Evolutionary conservation across 768 basidiomycete species (phyloP), one percentile per base, ranked within the genome.

Genomic region (Trametes sanguinea): DNA sequence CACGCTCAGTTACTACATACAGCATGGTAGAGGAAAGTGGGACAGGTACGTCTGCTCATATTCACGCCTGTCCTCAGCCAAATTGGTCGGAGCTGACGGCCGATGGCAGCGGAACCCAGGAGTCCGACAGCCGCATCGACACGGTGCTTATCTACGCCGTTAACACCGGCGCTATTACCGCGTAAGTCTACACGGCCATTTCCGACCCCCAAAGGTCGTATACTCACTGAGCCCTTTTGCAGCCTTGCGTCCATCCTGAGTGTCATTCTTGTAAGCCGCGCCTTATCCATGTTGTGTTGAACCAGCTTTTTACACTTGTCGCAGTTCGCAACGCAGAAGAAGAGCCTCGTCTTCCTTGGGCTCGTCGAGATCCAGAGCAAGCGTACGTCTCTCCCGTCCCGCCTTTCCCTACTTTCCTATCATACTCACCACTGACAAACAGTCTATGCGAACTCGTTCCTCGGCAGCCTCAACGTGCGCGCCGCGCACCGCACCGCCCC

Each of bases 361-460:
- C 55, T 57, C 37, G 55, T 57, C 14, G 55, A 57, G 46, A 57
- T 57, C n/a, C 55, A 57, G 46, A 57, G 55, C 45, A 57, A 51
- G 39, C 57, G 47, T 50, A 37, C 39, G 57, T 46, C 4, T 22
- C 45, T 13, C 6, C 35, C 11, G 30, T 35, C 10, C 30, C 9
- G 6, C 54, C 9, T 32, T 33, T 16, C 51, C 1, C 27, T 16
- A 14, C 4, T 22, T 17, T 16, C 8, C 14, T n/a, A 4, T 22
- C 45, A 7, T 6, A 13, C 11, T 4, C 35, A 3, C 27, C 22
- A 6, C 50, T 45, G 17, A 3, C 2, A 4, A 11, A 6, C 50
- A 59, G 57, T 59, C 5, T 59, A 59, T 42, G 48, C 57, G 10
- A 59, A 59, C 30, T 59, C 57, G 10, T 44, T 59, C 40, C 57